Conservation (phyloP, 176 grass and related monocot genomes). For the Typha latifolia region DNA sequence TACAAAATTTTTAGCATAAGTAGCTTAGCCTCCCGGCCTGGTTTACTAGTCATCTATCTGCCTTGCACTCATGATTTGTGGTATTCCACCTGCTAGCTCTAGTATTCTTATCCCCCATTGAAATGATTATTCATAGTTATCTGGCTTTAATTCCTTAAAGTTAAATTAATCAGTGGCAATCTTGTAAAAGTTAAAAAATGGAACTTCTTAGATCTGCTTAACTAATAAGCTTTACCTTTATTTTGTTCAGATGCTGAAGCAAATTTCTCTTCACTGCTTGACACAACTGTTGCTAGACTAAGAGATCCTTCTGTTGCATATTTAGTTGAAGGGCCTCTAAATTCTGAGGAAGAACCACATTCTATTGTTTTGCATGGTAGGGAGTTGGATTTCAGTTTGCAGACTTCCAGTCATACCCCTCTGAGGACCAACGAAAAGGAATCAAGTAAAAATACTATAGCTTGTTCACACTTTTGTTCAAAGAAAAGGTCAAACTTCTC, state of each 20-base stretch:
- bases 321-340: conserved; percentile 58
- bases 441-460: conserved; percentile 23
- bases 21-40: background rate
- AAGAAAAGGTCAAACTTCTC: conserved; percentile 29
- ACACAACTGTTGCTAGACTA: conserved; percentile 44
- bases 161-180: background rate
- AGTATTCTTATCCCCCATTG: background rate
- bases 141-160: background rate
- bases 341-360: conserved; percentile 28
- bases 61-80: background rate
- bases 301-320: conserved; percentile 48
- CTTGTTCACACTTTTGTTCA: conserved; percentile 57
- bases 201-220: conserved; percentile 2
- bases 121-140: background rate
- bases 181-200: too few relatives aligned
- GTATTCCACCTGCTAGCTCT: background rate
- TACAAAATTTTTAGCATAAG: background rate
- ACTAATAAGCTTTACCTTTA: conserved; percentile 11
- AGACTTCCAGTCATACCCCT: conserved; percentile 6
- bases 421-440: conserved; percentile 1
- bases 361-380: conserved; percentile 45
- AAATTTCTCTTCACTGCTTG: conserved; percentile 43
- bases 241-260: conserved; percentile 39
- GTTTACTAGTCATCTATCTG: background rate
- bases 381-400: conserved; percentile 26